These are phyloP conservation scores for Chalaropsis ovoidea DNA, from an alignment of 2,329 filamentous ascomycete genomes.

Conservation along the genomic window DNA sequence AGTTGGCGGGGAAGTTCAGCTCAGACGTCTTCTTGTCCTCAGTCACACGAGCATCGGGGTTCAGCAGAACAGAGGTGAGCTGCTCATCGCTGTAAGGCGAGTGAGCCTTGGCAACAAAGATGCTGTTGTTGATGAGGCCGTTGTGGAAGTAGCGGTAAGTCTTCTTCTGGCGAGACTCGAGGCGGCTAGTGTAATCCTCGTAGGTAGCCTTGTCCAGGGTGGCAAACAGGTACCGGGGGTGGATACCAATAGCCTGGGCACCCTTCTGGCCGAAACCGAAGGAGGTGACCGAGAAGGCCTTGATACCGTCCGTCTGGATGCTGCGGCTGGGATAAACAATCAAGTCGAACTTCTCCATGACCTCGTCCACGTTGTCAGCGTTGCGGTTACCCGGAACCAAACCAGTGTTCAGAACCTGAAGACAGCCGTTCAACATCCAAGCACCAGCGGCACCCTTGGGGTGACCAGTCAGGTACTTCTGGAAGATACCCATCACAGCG, in stretches of 20 bases:
- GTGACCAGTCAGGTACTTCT: slow-evolving; percentile 97
- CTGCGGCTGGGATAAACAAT: slow-evolving; percentile 92
- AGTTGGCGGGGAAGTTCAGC: slow-evolving; percentile 60
- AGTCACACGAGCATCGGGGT: slow-evolving; percentile 79
- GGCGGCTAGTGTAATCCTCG: slow-evolving; percentile 72
- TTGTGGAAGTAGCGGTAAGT: slow-evolving; percentile 98
- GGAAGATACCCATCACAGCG: slow-evolving; percentile 91
- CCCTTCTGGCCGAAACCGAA: slow-evolving; percentile 99
- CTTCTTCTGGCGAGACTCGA: slow-evolving; percentile 92
- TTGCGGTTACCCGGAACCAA: slow-evolving; percentile 96
- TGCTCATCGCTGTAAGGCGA: slow-evolving; percentile 83
- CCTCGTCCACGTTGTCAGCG: slow-evolving; percentile 89
- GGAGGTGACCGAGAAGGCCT: slow-evolving; percentile 96
- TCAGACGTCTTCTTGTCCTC: slow-evolving; percentile 78
- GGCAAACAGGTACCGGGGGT: slow-evolving; percentile 91
- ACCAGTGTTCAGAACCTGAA: slow-evolving; percentile 89
- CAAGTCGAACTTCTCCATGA: slow-evolving; percentile 96
- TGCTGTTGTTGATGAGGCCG: slow-evolving; percentile 90
- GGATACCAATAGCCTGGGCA: slow-evolving; percentile 90
- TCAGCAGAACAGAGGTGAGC: slow-evolving; percentile 79
- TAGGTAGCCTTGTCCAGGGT: slow-evolving; percentile 83
- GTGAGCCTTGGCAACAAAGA: slow-evolving; percentile 92
- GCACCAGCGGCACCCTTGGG: slow-evolving; percentile 98
- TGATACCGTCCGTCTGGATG: slow-evolving; percentile 95
- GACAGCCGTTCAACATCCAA: slow-evolving; percentile 98